Evolutionary conservation across 441 rosid genomes (phyloP).

Genomic region (Raphanus hybrid): DNA sequence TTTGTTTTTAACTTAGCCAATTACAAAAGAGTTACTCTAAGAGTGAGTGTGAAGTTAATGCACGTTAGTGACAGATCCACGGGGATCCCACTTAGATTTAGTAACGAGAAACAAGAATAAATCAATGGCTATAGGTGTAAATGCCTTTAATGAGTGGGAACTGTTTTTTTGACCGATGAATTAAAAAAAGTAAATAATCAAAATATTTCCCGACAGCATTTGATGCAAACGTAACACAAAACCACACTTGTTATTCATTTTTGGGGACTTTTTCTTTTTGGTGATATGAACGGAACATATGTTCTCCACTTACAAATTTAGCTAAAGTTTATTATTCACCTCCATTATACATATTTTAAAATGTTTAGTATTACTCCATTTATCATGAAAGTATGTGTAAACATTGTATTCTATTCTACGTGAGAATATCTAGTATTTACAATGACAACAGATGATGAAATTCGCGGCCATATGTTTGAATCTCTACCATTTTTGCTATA

Average conservation of each 20-base stretch:
- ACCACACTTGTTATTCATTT: not conserved
- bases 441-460: constrained; percentile 61
- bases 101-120: no score
- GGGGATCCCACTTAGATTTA: no score
- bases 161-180: no score
- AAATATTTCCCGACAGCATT: constrained; percentile 36
- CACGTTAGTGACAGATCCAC: no score
- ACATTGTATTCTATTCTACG: not conserved
- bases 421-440: constrained; percentile 11
- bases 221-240: constrained; percentile 37
- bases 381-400: constrained; percentile 6
- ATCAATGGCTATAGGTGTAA: no score
- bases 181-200: not conserved
- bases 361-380: not conserved
- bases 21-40: no score
- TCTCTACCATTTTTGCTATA: no score
- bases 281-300: constrained; percentile 32
- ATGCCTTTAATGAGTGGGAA: no score
- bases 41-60: no score
- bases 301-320: constrained; percentile 35
- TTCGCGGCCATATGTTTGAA: no score
- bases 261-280: constrained; percentile 3
- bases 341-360: not conserved
- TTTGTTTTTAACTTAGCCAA: no score
- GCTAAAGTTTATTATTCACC: constrained; percentile 21